Conservation (phyloP, 2,329 filamentous ascomycete genomes). For the Daldinia sp. region DNA sequence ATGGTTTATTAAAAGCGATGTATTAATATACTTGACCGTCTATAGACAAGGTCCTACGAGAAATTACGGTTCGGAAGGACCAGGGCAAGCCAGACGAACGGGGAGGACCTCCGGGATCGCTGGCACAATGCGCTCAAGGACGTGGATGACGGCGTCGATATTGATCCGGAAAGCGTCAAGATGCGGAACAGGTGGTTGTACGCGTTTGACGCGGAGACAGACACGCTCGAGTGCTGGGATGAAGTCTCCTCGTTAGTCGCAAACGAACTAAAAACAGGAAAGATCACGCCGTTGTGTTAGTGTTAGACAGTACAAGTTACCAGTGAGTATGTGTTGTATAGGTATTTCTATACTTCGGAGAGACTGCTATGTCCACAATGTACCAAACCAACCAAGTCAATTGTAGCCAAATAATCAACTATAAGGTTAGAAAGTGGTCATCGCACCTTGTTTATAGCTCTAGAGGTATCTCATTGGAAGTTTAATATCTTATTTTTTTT, state of each 20-base stretch:
- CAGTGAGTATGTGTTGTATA: background rate
- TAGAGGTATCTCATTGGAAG: too few species aligned
- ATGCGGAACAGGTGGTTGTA: conserved; percentile 63
- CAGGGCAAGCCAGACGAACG: conserved; percentile 58
- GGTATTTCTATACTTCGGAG: background rate
- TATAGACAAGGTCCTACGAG: conserved; percentile 58
- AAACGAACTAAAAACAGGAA: conserved; percentile 53
- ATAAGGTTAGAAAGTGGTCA: too few species aligned
- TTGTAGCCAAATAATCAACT: too few species aligned
- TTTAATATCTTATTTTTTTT: too few species aligned
- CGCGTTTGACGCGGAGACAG: conserved; percentile 60
- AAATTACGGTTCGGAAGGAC: conserved; percentile 58
- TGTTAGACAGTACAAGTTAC: background rate
- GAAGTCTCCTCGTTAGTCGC: conserved; percentile 55
- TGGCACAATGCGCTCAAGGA: conserved; percentile 60
- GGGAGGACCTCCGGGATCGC: conserved; percentile 58
- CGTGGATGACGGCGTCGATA: conserved; percentile 56
- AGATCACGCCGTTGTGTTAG: conserved; percentile 56
- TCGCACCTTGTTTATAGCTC: too few species aligned
- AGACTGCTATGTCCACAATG: background rate
- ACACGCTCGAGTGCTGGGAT: conserved; percentile 57
- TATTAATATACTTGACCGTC: background rate
- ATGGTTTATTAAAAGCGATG: background rate
- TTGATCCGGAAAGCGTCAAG: conserved; percentile 60
- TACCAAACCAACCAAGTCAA: background rate